Evolutionary conservation across 306 rosid species (phyloP).

Genomic region (Luffa acutangula): DNA sequence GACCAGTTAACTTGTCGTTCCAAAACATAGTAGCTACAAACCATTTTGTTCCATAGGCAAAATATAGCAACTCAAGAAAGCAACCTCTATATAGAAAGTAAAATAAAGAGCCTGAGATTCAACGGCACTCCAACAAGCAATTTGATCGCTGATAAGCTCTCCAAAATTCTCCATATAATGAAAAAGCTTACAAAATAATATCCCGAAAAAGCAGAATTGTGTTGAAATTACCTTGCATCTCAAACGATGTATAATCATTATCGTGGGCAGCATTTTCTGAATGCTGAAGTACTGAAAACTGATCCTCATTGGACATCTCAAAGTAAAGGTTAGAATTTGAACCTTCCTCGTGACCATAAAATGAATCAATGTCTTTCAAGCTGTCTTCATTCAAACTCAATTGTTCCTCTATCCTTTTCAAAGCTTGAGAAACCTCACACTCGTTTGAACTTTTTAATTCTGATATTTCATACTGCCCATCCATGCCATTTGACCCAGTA

Average conservation of each 20-base stretch:
- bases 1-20: background rate
- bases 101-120: background rate
- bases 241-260: slow-evolving; percentile 31
- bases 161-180: background rate
- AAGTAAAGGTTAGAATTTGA: slow-evolving; percentile 18
- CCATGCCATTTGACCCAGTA: slow-evolving; percentile 27
- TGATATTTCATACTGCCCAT: slow-evolving; percentile 31
- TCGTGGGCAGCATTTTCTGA: slow-evolving; percentile 19
- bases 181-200: background rate
- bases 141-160: background rate
- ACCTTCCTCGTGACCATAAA: slow-evolving; percentile 20
- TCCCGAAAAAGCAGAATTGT: background rate
- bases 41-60: background rate
- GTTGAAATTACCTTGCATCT: slow-evolving; percentile 38
- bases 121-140: background rate
- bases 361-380: slow-evolving; percentile 27
- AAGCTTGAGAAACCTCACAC: slow-evolving; percentile 46
- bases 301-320: slow-evolving; percentile 32
- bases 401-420: slow-evolving; percentile 58
- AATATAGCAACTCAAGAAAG: background rate
- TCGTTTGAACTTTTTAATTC: slow-evolving; percentile 25
- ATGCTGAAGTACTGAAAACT: slow-evolving; percentile 26
- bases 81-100: background rate
- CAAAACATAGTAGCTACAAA: background rate
- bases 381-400: slow-evolving; percentile 58